A percentile compares a stretch with the other conserved stretches of the same genome.
phyloP scores from a whole-genome alignment of 768 basidiomycete species.

The Leccinum rimulosum region DNA sequence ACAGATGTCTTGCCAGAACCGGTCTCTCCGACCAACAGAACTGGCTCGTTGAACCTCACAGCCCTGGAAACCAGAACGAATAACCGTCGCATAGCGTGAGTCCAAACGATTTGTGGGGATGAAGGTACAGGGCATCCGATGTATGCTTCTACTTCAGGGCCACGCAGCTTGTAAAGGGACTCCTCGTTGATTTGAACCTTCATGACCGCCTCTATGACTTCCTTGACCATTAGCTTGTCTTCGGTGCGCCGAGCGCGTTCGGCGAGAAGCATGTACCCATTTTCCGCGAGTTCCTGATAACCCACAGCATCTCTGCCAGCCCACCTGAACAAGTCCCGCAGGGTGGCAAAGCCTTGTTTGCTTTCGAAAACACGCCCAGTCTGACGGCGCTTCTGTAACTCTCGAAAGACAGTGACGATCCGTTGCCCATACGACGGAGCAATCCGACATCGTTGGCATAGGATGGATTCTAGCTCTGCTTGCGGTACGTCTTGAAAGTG shows the following conservation, averaged over 20 bases:
- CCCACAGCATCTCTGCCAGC: constrained; percentile 85
- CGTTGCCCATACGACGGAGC: constrained; percentile 90
- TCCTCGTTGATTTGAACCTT: constrained; percentile 78
- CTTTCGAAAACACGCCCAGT: constrained; percentile 93
- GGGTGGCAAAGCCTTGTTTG: constrained; percentile 93
- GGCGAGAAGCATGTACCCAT: constrained; percentile 96
- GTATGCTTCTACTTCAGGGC: constrained; percentile 42
- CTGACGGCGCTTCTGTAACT: constrained; percentile 90
- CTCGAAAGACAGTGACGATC: constrained; percentile 89
- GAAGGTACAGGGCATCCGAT: constrained; percentile 55
- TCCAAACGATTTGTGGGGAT: constrained; percentile 74
- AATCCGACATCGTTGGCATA: constrained; percentile 89
- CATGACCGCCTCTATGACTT: constrained; percentile 88
- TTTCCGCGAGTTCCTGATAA: constrained; percentile 90
- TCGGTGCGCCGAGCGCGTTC: constrained; percentile 84
- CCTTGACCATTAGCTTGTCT: constrained; percentile 87
- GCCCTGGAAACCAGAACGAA: constrained; percentile 85
- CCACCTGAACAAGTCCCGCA: constrained; percentile 98
- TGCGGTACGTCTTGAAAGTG: constrained; percentile 98
- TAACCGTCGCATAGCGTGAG: constrained; percentile 85
- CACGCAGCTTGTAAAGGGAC: constrained; percentile 60
- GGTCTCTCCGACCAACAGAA: constrained; percentile 94
- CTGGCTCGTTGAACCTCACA: constrained; percentile 86
- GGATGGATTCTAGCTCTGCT: constrained; percentile 86
- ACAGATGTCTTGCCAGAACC: constrained; percentile 98